phyloP scores from a whole-genome alignment of 2,329 filamentous ascomycete genomes.

The Pseudogymnoascus verrucosus region DNA sequence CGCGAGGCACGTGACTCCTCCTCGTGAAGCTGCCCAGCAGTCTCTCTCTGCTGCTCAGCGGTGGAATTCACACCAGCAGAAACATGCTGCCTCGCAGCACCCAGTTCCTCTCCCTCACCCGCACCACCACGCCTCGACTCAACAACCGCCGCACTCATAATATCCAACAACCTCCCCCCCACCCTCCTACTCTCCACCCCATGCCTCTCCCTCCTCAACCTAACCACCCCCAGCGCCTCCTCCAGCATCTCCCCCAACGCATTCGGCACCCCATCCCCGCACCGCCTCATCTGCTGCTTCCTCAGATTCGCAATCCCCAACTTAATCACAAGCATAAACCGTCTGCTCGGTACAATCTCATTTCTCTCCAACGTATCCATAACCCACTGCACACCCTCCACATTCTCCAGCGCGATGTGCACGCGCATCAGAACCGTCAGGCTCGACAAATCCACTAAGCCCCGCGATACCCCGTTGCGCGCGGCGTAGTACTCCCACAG shows the following conservation, averaged over 20 bases:
- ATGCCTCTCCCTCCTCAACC: slow-evolving; percentile 11
- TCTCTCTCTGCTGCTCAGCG: background rate
- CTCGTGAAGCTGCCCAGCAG: background rate
- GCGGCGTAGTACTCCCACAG: slow-evolving; percentile 23
- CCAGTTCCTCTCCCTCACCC: background rate
- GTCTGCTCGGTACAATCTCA: slow-evolving; percentile 19
- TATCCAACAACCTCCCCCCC: slow-evolving; percentile 18
- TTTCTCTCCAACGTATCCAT: slow-evolving; percentile 18
- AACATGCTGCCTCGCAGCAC: too few relatives aligned
- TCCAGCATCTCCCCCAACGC: slow-evolving; percentile 9
- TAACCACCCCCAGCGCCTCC: slow-evolving; percentile 11
- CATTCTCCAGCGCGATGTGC: slow-evolving; percentile 20
- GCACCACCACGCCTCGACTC: too few relatives aligned
- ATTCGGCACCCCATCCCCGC: background rate
- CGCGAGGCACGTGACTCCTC: background rate
- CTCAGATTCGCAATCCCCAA: background rate
- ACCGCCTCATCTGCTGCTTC: slow-evolving; percentile 11
- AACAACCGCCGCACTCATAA: slow-evolving; percentile 13
- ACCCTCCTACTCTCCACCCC: slow-evolving; percentile 12
- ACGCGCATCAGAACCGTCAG: slow-evolving; percentile 23
- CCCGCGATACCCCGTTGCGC: slow-evolving; percentile 12
- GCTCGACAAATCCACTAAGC: slow-evolving; percentile 16
- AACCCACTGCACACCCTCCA: slow-evolving; percentile 22
- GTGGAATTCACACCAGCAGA: background rate
- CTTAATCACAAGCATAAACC: slow-evolving; percentile 18